Evolutionary conservation across 2,329 filamentous ascomycete genomes (phyloP).

Genomic region (Chrysoporthe cubensis): DNA sequence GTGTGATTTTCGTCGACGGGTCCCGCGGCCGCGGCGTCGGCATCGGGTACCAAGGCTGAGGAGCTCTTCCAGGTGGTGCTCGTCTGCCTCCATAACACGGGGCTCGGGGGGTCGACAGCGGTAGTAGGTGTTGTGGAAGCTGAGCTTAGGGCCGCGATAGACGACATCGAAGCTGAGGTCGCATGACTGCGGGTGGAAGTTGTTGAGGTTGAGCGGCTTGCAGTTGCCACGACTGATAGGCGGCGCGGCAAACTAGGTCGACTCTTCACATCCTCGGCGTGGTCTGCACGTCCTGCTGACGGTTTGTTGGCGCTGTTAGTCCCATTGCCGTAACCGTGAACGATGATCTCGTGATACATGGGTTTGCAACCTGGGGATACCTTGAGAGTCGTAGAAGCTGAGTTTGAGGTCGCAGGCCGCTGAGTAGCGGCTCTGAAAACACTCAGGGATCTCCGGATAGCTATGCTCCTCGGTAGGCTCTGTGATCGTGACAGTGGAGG

Average conservation of each 20-base stretch:
- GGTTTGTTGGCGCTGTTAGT: constrained; percentile 44
- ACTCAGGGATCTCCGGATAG: constrained; percentile 40
- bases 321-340: constrained; percentile 59
- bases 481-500: constrained; percentile 20
- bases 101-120: constrained; percentile 16
- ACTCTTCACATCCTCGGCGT: not conserved
- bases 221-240: constrained; percentile 8
- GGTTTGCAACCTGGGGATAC: constrained; percentile 29
- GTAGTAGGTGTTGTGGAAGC: constrained; percentile 24
- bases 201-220: constrained; percentile 26
- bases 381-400: constrained; percentile 1
- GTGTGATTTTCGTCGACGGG: not conserved
- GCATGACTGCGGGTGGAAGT: constrained; percentile 22
- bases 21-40: not conserved
- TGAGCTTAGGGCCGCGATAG: constrained; percentile 6
- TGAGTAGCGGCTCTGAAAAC: constrained; percentile 34
- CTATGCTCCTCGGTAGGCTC: constrained; percentile 37
- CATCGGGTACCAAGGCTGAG: not conserved
- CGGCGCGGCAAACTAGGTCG: not conserved
- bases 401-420: not conserved
- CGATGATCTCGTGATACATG: constrained; percentile 54
- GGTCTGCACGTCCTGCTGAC: not conserved
- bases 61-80: constrained; percentile 18
- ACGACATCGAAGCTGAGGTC: constrained; percentile 13
- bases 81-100: constrained; percentile 10